These are phyloP conservation scores for Bretschneidera sinensis DNA, from an alignment of 345 rosid species.

Conservation along the genomic window DNA sequence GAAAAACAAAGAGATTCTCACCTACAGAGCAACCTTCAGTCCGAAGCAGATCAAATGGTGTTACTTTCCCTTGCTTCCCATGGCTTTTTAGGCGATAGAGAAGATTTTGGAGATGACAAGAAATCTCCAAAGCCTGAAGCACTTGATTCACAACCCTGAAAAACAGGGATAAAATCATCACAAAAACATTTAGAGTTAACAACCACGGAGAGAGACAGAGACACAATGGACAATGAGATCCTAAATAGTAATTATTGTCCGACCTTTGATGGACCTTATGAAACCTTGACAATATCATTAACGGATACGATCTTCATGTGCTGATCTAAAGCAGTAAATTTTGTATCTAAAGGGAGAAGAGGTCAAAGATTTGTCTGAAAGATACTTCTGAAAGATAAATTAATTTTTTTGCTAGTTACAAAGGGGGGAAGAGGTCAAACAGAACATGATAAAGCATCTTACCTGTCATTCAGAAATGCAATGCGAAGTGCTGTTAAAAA, in stretches of 20 bases:
- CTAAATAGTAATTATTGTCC: conserved; percentile 11
- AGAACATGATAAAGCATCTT: too few relatives aligned
- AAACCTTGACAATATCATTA: conserved; percentile 66
- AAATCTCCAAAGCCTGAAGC: conserved; percentile 50
- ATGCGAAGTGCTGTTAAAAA: too few relatives aligned
- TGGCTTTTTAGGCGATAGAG: conserved; percentile 50
- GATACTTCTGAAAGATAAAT: too few relatives aligned
- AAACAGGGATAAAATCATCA: conserved; percentile 14
- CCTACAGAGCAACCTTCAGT: conserved; percentile 75
- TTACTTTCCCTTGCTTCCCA: conserved; percentile 54
- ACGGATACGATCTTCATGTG: conserved; percentile 53
- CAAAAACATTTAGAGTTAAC: conserved; percentile 1
- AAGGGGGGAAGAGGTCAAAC: too few relatives aligned
- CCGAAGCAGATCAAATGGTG: conserved; percentile 64
- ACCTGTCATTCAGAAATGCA: too few relatives aligned
- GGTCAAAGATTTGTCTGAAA: too few relatives aligned
- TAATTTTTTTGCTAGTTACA: too few relatives aligned
- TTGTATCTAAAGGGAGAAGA: conserved; percentile 63
- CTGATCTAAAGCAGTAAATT: conserved; percentile 72
- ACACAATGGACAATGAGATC: conserved; percentile 4
- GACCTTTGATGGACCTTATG: conserved; percentile 85
- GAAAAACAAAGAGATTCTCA: conserved; percentile 23
- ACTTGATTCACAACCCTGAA: conserved; percentile 55
- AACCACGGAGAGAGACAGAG: not conserved
- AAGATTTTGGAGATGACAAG: conserved; percentile 80